Percentiles rank a stretch among this genome's conserved stretches.
Conservation (phyloP, 345 rosid genomes). For the Punica granatum region DNA sequence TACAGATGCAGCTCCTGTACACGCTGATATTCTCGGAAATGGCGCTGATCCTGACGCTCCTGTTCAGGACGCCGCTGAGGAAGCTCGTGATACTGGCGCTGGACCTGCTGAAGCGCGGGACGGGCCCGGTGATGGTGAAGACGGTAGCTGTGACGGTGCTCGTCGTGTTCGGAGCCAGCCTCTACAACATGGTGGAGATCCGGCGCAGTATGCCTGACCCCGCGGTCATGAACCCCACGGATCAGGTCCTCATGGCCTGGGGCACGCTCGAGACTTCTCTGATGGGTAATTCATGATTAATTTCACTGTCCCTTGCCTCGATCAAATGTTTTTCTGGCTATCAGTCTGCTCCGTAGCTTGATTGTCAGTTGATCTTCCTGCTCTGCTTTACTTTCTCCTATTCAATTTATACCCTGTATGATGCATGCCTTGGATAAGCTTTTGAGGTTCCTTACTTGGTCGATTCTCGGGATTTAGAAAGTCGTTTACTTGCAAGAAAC, state of each 20-base stretch:
- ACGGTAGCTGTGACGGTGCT: conserved; percentile 56
- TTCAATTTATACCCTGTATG: not conserved
- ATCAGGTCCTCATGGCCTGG: conserved; percentile 63
- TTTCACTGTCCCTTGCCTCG: not conserved
- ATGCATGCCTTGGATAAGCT: not conserved
- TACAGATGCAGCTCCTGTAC: conserved; percentile 76
- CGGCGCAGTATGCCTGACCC: conserved; percentile 44
- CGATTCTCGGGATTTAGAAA: too few species aligned
- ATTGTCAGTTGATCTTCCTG: not conserved
- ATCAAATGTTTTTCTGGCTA: not conserved
- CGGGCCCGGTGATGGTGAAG: conserved; percentile 67
- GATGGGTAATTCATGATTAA: conserved; percentile 41
- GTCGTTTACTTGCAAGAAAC: too few species aligned
- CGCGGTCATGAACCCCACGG: conserved; percentile 65
- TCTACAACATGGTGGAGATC: conserved; percentile 50
- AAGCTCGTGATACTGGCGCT: conserved; percentile 55
- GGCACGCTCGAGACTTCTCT: conserved; percentile 84
- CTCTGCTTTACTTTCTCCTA: not conserved
- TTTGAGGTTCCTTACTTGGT: not conserved
- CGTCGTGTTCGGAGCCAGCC: conserved; percentile 50
- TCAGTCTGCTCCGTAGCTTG: not conserved
- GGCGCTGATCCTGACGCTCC: conserved; percentile 52
- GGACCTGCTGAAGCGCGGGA: conserved; percentile 75
- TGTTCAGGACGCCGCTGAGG: conserved; percentile 73
- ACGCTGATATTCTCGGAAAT: conserved; percentile 50